Base-by-base conservation (phyloP, 345 rosid genomes). In the Gossypium rotundifolium region DNA sequence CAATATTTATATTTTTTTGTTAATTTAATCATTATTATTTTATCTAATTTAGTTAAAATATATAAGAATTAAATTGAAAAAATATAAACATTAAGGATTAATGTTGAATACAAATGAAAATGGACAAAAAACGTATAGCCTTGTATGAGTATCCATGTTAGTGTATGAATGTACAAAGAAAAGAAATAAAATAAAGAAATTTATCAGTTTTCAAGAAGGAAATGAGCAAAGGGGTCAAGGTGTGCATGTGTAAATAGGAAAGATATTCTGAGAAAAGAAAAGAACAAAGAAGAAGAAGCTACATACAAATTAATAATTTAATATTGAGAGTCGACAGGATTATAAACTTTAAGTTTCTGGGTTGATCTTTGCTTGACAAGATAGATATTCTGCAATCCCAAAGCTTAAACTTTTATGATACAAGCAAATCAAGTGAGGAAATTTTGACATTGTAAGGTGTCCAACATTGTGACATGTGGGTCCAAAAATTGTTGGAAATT, bases 401-500 rank as follows among this genome's bases (percentile, higher is more conserved):
- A 59, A 59, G 63, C 17, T 23, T 3, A 23, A 59, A 59, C 13
- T 5, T 59, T 22, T 59, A 3, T 1, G 14, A 59, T 11, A 23
- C 63, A 22, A 59, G 38, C 63, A 23, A 66, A 66, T 29, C 65
- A 16, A 65, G 16, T 2, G 49, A 46, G 17, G 38, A 42, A 64
- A 72, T 23, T 65, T 70, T 65, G 25, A 40, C 60, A 13, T 33
- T 65, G 52, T 9, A 58, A 42, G 11, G 17, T 64, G 7, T 45
- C 74, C 70, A 61, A 62, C 64, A 70, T 38, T 14, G 4, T 65
- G 38, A 61, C 71, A 38, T 33, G 63, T 49, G 62, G 61, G 68
- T 67, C 75, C 49, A 57, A 46, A 45, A 17, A 11, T 17, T 78
- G 63, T 59, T 59, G 74, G 80, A 38, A 78, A 53, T 65, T 72